phyloP scores from a whole-genome alignment of 768 basidiomycete species.

The Gymnopilus junonius region DNA sequence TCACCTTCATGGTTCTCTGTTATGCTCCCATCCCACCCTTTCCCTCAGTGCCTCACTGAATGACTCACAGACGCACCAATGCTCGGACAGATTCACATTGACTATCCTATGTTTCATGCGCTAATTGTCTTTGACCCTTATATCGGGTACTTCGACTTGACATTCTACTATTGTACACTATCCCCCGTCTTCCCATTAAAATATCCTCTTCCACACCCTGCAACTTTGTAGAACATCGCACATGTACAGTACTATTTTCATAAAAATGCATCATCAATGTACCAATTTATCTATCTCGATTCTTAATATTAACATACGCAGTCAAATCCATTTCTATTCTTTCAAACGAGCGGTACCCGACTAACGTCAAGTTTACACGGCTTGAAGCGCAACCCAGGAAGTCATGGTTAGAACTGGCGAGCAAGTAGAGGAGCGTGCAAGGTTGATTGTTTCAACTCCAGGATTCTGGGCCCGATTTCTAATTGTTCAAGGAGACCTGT shows the following conservation, averaged over 20 bases:
- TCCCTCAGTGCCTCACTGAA: not conserved
- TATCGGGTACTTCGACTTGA: not conserved
- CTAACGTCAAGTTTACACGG: too few relatives aligned
- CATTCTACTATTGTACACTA: not conserved
- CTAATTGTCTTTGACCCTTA: slow-evolving; percentile 2
- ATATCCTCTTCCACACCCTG: not conserved
- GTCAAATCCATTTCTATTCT: too few relatives aligned
- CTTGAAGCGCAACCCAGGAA: too few relatives aligned
- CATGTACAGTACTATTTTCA: slow-evolving; percentile 16
- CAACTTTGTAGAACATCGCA: slow-evolving; percentile 11
- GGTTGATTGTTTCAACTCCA: too few relatives aligned
- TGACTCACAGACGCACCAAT: slow-evolving; percentile 3
- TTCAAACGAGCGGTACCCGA: too few relatives aligned
- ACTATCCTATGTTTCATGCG: slow-evolving; percentile 11
- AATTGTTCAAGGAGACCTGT: too few relatives aligned
- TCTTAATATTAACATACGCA: not conserved
- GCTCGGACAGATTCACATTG: slow-evolving; percentile 8
- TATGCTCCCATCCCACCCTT: not conserved
- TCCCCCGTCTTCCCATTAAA: not conserved
- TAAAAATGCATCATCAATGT: not conserved
- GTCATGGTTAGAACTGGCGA: too few relatives aligned
- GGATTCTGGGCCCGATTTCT: too few relatives aligned
- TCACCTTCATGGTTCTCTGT: not conserved
- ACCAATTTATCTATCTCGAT: not conserved
- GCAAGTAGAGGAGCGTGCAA: too few relatives aligned